Conservation (phyloP, 2,329 filamentous ascomycete species). For the Apiospora hydei region DNA sequence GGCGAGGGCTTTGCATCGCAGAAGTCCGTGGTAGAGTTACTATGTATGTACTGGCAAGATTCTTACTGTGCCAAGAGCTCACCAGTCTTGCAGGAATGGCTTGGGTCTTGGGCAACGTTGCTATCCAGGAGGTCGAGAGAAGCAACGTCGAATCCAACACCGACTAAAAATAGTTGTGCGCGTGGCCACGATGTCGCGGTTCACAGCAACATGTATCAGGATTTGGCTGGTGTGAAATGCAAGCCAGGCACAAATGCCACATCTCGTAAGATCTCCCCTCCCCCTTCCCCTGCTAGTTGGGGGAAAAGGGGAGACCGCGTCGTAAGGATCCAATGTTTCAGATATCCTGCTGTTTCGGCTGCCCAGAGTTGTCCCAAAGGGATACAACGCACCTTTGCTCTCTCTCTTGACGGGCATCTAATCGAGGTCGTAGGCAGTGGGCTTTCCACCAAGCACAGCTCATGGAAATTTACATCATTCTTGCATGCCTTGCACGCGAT, state of each 20-base stretch:
- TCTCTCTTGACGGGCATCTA: not conserved
- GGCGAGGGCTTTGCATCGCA: not conserved
- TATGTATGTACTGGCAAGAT: not conserved
- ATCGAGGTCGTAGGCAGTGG: not conserved
- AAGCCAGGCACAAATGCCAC: constrained; percentile 6
- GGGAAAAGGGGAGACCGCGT: constrained; percentile 6
- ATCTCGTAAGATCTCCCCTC: constrained; percentile 19
- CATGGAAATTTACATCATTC: not conserved
- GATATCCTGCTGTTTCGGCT: constrained; percentile 15
- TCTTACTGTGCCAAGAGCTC: not conserved
- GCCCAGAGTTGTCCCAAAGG: not conserved
- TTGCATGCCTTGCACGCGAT: not conserved
- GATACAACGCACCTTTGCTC: not conserved
- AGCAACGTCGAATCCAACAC: not conserved
- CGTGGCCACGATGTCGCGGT: not conserved
- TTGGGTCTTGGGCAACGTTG: constrained; percentile 31
- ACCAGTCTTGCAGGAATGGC: not conserved
- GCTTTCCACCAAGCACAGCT: not conserved
- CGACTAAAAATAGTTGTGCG: constrained; percentile 22
- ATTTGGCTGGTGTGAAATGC: not conserved
- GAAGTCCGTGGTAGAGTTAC: not conserved
- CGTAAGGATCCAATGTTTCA: constrained; percentile 20
- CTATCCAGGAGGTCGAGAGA: not conserved
- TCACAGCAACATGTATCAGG: constrained; percentile 12
- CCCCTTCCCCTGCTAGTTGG: constrained; percentile 13